Percentiles rank a stretch among this genome's conserved stretches.
Evolutionary conservation across 2,329 filamentous ascomycete genomes (phyloP).

Genomic region (Nothopassalora personata): DNA sequence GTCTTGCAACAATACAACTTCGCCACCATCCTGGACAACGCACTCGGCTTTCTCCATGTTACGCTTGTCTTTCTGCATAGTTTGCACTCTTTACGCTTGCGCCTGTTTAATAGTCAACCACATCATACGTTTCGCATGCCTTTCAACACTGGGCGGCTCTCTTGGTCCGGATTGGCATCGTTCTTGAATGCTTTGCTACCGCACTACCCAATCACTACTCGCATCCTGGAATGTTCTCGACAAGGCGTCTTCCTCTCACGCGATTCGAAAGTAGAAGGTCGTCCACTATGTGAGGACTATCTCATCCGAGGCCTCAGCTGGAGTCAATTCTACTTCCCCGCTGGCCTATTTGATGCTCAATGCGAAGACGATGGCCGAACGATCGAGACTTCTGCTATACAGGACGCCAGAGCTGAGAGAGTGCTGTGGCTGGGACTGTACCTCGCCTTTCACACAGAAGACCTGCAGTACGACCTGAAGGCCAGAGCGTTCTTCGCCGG

Average conservation of each 20-base stretch:
- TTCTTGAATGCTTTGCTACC: conserved; percentile 51
- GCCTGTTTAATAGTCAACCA: conserved; percentile 12
- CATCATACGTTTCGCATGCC: conserved; percentile 28
- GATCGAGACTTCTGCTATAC: conserved; percentile 17
- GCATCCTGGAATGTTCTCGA: conserved; percentile 30
- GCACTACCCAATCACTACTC: conserved; percentile 34
- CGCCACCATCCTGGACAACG: conserved; percentile 43
- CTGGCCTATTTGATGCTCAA: conserved; percentile 55
- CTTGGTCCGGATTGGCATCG: conserved; percentile 49
- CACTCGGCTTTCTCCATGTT: conserved; percentile 59
- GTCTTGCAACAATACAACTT: conserved; percentile 41
- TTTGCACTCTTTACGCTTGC: conserved; percentile 13
- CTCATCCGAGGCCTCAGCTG: conserved; percentile 60
- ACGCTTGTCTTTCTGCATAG: conserved; percentile 55
- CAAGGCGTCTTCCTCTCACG: conserved; percentile 37
- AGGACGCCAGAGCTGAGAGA: conserved; percentile 15
- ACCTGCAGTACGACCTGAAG: conserved; percentile 20
- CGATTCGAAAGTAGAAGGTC: conserved; percentile 39
- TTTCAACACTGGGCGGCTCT: conserved; percentile 36
- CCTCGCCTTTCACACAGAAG: conserved; percentile 22
- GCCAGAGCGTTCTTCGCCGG: conserved; percentile 16
- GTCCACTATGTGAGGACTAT: conserved; percentile 65
- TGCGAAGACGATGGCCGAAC: conserved; percentile 58
- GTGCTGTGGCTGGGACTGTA: conserved; percentile 27
- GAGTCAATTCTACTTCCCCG: conserved; percentile 54